Percentiles rank a stretch among this genome's conserved stretches.
These are phyloP conservation scores for Trichophaea hybrida DNA, from an alignment of 2,329 filamentous ascomycete species.

Conservation along the genomic window DNA sequence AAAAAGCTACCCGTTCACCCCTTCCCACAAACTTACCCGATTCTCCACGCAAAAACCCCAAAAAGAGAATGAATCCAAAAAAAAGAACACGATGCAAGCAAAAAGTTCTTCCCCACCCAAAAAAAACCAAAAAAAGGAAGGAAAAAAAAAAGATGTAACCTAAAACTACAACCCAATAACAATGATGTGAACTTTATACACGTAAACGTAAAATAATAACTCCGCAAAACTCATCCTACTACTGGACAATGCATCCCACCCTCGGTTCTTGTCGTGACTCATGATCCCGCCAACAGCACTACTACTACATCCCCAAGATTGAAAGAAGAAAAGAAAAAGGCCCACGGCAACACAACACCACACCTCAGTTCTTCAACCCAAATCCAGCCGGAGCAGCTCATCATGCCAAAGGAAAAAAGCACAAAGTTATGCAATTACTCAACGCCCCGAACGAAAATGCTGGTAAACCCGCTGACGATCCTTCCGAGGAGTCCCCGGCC, in stretches of 20 bases:
- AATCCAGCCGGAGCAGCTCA: not conserved
- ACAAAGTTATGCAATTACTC: not conserved
- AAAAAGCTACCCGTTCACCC: not conserved
- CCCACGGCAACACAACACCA: not conserved
- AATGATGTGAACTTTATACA: not conserved
- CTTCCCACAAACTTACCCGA: no score
- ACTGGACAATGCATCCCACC: not conserved
- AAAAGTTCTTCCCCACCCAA: not conserved
- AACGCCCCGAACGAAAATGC: constrained; percentile 6
- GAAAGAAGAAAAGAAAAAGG: not conserved
- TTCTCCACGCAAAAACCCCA: not conserved
- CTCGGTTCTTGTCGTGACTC: not conserved
- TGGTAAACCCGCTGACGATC: not conserved
- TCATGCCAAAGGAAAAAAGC: not conserved
- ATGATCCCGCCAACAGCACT: not conserved
- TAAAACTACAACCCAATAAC: not conserved
- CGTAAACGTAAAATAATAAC: not conserved
- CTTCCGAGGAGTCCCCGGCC: constrained; percentile 1
- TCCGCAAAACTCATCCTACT: not conserved
- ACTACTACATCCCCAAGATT: not conserved
- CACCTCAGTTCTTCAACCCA: not conserved
- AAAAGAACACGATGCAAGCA: not conserved
- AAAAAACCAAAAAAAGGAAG: not conserved
- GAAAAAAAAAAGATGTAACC: not conserved
- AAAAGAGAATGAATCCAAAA: not conserved